Conservation (phyloP, 805 yeast species). For the Zygoascus biomembranicola region DNA sequence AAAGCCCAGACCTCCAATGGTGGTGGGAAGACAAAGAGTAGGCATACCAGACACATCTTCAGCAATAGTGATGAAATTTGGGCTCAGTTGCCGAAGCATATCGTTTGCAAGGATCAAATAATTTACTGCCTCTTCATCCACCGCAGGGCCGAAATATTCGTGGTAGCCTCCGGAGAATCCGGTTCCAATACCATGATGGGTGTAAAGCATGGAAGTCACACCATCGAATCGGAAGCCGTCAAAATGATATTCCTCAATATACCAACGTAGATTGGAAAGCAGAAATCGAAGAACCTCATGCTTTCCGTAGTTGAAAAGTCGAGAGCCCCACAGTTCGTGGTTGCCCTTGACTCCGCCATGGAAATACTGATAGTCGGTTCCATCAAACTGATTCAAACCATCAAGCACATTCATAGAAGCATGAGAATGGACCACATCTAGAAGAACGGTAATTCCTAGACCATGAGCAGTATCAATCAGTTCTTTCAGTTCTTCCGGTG, state of each 20-base stretch:
- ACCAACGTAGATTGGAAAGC: slow-evolving; percentile 75
- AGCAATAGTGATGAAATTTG: slow-evolving; percentile 69
- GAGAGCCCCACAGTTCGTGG: slow-evolving; percentile 94
- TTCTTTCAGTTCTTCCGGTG: slow-evolving; percentile 91
- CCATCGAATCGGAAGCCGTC: slow-evolving; percentile 98
- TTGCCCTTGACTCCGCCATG: slow-evolving; percentile 85
- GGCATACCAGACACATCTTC: slow-evolving; percentile 99
- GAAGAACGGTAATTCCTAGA: slow-evolving; percentile 72
- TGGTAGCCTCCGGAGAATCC: slow-evolving; percentile 86
- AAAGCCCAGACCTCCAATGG: slow-evolving; percentile 83
- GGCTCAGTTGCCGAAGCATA: slow-evolving; percentile 48
- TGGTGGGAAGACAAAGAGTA: slow-evolving; percentile 70
- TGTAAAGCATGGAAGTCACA: slow-evolving; percentile 85
- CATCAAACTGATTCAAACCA: slow-evolving; percentile 89
- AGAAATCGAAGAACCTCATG: slow-evolving; percentile 87
- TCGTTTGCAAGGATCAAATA: slow-evolving; percentile 89
- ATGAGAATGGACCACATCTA: slow-evolving; percentile 94
- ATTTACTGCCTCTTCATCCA: slow-evolving; percentile 79
- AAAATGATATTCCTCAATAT: slow-evolving; percentile 71
- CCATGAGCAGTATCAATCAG: slow-evolving; percentile 88
- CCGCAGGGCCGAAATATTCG: slow-evolving; percentile 76
- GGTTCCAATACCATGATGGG: slow-evolving; percentile 87
- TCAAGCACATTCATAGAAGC: slow-evolving; percentile 91
- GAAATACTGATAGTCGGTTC: slow-evolving; percentile 91
- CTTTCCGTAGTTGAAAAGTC: slow-evolving; percentile 83